phyloP scores from a whole-genome alignment of 108 stramenopile genomes.

The Fragilariopsis cylindrus region DNA sequence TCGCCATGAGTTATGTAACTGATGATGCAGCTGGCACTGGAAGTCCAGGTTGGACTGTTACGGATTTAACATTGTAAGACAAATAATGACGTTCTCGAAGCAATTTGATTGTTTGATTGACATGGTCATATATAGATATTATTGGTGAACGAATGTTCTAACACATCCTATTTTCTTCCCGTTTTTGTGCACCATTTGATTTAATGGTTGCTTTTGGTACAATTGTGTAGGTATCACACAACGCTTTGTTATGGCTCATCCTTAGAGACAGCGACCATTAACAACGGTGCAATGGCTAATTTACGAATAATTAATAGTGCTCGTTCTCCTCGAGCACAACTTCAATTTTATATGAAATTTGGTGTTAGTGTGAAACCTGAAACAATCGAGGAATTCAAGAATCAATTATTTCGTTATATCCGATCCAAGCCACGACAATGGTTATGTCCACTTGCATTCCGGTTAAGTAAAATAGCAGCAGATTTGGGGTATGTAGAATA shows the following conservation, averaged over 20 bases:
- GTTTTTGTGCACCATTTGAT: no score
- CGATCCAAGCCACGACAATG: conserved; percentile 63
- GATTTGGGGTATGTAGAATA: conserved; percentile 70
- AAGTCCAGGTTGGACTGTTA: conserved; percentile 10
- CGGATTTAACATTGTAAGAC: conserved; percentile 14
- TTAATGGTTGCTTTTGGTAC: no score
- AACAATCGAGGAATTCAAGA: conserved; percentile 47
- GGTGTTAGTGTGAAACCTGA: conserved; percentile 51
- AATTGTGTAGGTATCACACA: conserved; percentile 1
- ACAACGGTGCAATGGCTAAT: conserved; percentile 64
- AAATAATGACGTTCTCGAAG: no score
- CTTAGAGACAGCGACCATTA: conserved; percentile 64
- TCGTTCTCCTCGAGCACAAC: conserved; percentile 56
- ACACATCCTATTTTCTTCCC: background rate
- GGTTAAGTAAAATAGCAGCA: conserved; percentile 54
- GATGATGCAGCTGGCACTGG: background rate
- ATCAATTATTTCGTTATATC: conserved; percentile 55
- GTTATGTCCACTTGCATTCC: conserved; percentile 52
- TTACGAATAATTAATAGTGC: conserved; percentile 73
- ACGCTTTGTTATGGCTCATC: conserved; percentile 11
- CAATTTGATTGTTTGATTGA: background rate
- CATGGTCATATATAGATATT: background rate
- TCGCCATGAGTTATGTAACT: conserved; percentile 27
- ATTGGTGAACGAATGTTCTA: background rate
- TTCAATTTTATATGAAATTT: conserved; percentile 58